Evolutionary conservation across 257 asterid species (phyloP).

Genomic region (Ligustrum vulgare): DNA sequence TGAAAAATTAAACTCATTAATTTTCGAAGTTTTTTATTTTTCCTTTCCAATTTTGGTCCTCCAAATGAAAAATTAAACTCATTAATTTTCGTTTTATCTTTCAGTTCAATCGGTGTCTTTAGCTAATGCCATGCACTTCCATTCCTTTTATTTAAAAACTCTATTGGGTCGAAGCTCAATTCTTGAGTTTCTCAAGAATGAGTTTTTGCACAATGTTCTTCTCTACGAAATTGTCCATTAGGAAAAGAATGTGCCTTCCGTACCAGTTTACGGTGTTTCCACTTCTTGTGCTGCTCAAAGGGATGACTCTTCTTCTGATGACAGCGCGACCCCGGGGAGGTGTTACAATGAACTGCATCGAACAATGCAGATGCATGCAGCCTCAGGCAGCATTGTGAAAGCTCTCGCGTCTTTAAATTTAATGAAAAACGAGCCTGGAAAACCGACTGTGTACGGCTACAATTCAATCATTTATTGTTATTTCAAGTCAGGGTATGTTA

Average conservation of each 20-base stretch:
- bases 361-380: constrained; percentile 48
- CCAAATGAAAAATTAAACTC: background rate
- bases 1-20: background rate
- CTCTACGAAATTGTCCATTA: background rate
- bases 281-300: constrained; percentile 41
- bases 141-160: constrained; percentile 5
- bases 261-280: constrained; percentile 30
- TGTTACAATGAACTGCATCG: constrained; percentile 38
- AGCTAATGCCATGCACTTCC: constrained; percentile 26
- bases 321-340: constrained; percentile 11
- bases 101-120: background rate
- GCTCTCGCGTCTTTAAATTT: constrained; percentile 41
- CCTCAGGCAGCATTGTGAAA: constrained; percentile 41
- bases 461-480: constrained; percentile 50
- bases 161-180: constrained; percentile 13
- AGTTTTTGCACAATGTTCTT: constrained; percentile 18
- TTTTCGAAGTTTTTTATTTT: background rate
- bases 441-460: constrained; percentile 50
- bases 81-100: background rate
- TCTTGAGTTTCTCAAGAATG: constrained; percentile 27
- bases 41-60: background rate
- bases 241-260: constrained; percentile 14
- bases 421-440: constrained; percentile 45
- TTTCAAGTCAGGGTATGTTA: constrained; percentile 46
- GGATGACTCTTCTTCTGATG: constrained; percentile 38